Base-by-base conservation (phyloP, 2,329 filamentous ascomycete genomes). In the Alternaria hordeiaustralica region DNA sequence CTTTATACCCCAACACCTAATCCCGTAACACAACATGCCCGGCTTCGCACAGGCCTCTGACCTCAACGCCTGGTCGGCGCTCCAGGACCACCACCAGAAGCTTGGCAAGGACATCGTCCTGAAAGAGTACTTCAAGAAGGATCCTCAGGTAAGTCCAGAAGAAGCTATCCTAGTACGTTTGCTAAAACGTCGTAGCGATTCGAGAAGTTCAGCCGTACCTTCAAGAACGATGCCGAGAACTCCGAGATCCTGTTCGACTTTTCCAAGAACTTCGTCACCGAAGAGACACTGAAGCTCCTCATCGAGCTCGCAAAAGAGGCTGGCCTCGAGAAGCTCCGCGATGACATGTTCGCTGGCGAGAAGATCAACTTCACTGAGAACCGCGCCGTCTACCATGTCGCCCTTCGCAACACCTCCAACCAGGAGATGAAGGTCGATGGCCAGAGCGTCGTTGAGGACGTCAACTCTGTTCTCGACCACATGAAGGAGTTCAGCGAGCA, bases 351-450 rank as follows among this genome's bases (percentile, higher is more conserved):
- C 84, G 90, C 89, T 62, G 96, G 96, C 74, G 93, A 98, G 79
- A 95, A 96, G 88, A 98, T 99, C 87, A 99, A 99, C 88, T 97
- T 97, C 85, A 99, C 96, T 64, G 96, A 99, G 87, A 87, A 95
- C 79, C 91, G 96, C 70, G 96, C 96, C 70, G 96, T 99, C 70
- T 97, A 97, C 86, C 96, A 99, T 84, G 88, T 93, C 72, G 96
- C 96, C 53, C 88, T 99, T 78, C 92, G 96, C 80, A 99, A 99
- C 81, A 90, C 94, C 69, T 87, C 89, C 80, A 94, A 92, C 80
- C 89, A 92, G 87, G 89, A 86, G 51, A 89, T 91, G 88, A 80
- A 93, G 82, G 96, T 98, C 30, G 91, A 97, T 71, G 95, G 94
- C 66, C 85, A 94, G 83, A 95, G 96, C 79, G 96, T 99, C 76